Percentiles rank a stretch among this genome's conserved stretches.
Conservation (phyloP, 2,329 filamentous ascomycete species). For the Colletotrichum chrysophilum region DNA sequence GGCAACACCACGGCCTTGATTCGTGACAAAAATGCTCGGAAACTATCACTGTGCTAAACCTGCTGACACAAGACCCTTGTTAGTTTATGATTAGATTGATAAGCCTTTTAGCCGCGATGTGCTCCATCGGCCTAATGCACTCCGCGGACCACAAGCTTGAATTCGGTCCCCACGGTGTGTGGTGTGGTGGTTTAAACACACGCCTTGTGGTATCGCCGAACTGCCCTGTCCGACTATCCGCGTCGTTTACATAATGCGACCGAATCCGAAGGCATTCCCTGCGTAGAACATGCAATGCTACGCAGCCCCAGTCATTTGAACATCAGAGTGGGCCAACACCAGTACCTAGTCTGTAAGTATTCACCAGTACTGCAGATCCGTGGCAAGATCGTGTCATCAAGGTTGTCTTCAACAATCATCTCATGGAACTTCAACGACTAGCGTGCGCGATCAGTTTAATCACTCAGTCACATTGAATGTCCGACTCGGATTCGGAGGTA, state of each 20-base stretch:
- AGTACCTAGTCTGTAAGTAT: not conserved
- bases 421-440: not conserved
- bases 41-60: not conserved
- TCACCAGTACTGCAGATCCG: not conserved
- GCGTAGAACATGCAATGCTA: not conserved
- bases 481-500: not conserved
- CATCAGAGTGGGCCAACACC: not conserved
- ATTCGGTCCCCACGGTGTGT: not conserved
- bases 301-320: not conserved
- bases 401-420: not conserved
- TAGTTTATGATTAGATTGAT: not conserved
- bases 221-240: not conserved
- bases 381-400: not conserved
- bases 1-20: not conserved
- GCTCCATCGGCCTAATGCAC: not conserved
- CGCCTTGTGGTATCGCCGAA: not conserved
- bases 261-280: not conserved
- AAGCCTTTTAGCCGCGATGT: not conserved
- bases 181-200: not conserved
- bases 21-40: not conserved
- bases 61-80: not conserved
- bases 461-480: not conserved
- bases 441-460: not conserved
- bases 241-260: not conserved
- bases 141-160: not conserved